Conservation (phyloP, 768 basidiomycete genomes). For the Hericium erinaceus region DNA sequence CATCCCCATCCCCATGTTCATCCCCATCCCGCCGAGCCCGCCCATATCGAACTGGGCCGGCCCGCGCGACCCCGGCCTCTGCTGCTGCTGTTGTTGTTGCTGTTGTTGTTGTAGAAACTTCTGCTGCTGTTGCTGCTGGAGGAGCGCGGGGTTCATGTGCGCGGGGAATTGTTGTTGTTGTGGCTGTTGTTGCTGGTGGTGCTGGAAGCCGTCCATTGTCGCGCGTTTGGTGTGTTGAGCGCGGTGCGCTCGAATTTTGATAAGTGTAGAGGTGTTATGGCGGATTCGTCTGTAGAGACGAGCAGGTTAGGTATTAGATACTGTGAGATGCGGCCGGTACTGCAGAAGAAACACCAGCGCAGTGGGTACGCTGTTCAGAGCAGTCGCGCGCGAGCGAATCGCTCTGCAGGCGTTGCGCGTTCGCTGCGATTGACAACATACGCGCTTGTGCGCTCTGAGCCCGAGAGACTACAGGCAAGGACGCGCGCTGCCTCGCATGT, state of each 20-base stretch:
- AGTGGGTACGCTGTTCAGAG: not conserved
- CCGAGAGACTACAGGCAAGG: not conserved
- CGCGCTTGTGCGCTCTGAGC: not conserved
- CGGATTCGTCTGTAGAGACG: not conserved
- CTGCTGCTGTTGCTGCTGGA: not conserved
- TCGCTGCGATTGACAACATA: not conserved
- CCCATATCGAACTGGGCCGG: not conserved
- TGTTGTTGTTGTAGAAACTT: not conserved
- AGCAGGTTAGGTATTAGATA: not conserved
- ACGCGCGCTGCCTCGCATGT: not conserved
- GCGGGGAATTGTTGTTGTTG: constrained; percentile 11
- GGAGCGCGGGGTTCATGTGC: constrained; percentile 7
- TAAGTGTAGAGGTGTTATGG: not conserved
- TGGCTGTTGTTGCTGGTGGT: constrained; percentile 6
- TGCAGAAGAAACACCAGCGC: not conserved
- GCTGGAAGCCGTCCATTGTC: constrained; percentile 10
- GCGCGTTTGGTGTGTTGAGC: constrained; percentile 7
- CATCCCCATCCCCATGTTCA: not conserved
- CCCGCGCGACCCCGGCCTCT: not conserved
- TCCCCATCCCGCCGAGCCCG: not conserved
- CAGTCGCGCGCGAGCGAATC: not conserved
- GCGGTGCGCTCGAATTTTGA: not conserved
- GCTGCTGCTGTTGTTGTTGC: not conserved
- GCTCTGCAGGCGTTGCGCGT: not conserved
- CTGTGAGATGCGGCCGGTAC: not conserved